Base-by-base conservation (phyloP, 768 basidiomycete species). In the Grammothele lineata region DNA sequence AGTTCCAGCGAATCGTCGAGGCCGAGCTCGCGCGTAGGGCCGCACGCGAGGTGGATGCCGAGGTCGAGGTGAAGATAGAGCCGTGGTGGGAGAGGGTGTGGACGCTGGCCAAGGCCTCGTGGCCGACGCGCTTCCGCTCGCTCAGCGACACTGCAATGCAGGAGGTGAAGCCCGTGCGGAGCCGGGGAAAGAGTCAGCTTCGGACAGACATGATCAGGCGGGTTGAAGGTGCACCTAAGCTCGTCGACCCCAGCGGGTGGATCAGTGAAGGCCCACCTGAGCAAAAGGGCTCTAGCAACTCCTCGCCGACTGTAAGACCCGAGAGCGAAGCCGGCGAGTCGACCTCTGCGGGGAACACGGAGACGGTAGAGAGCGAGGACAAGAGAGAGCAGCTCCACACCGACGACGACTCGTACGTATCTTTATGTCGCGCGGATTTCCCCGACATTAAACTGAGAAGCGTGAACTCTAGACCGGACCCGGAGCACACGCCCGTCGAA, bases 191-290 rank as follows among this genome's bases (percentile, higher is more conserved):
- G 21, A n/a, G 43, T 9, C 45, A 56, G 19, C 48, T 92, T 5
- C 67, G 76, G 39, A 70, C 85, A 21, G 81, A 88, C 45, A 90
- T 91, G 87, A 90, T 92, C 46, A 76, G 80, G 24, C 72, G 88
- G 40, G 74, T 85, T 71, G 78, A 87, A 47, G 76, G 74, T 38
- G 75, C 79, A 1, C 86, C 84, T 5, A 80, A 78, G 59, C 78
- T 76, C 1, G 71, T 91, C 21, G 76, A 89, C 58, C 88, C 88
- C 3, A 89, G 78, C 54, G 87, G 88, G 5, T 79, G 74, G 76
- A 73, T 88, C 19, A 79, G 74, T 44, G 76, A 80, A 49, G 73
- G 70, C 36, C 47, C 58, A 3, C 45, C 62, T 7, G 57, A 62
- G 2, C 65, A 51, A 19, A 65, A 3, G 27, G 49, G 55, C n/a